These are phyloP conservation scores for Agaricales sp. DNA, from an alignment of 1,284 basidiomycete genomes.

Conservation along the genomic window DNA sequence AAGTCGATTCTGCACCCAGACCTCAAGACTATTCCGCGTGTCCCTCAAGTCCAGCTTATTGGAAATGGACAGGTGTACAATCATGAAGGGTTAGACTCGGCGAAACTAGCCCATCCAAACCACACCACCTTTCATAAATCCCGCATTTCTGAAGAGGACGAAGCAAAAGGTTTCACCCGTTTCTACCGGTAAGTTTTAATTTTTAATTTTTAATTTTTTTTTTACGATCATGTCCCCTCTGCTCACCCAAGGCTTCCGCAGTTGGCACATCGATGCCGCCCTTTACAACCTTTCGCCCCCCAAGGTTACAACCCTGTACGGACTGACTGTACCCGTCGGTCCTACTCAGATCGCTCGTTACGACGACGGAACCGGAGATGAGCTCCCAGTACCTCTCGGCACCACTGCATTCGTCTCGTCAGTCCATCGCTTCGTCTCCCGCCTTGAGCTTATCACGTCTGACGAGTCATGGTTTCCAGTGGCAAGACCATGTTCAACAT, in stretches of 20 bases:
- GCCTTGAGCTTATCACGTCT: too few species aligned
- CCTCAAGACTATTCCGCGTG: constrained; percentile 62
- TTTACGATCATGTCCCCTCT: not conserved
- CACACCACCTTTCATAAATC: constrained; percentile 63
- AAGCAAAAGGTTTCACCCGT: constrained; percentile 42
- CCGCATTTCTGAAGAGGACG: constrained; percentile 43
- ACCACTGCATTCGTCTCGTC: constrained; percentile 52
- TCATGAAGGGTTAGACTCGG: constrained; percentile 53
- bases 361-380: constrained; percentile 63
- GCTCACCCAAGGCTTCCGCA: too few species aligned
- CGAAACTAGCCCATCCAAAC: constrained; percentile 53
- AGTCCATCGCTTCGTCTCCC: too few species aligned
- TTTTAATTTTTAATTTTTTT: not conserved
- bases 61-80: constrained; percentile 56
- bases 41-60: constrained; percentile 65
- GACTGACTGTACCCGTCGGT: constrained; percentile 46
- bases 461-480: not conserved
- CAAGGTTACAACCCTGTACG: constrained; percentile 60
- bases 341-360: constrained; percentile 46
- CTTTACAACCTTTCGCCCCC: constrained; percentile 58
- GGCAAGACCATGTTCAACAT: constrained; percentile 61
- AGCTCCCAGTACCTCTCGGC: constrained; percentile 53
- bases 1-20: constrained; percentile 62
- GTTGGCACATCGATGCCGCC: constrained; percentile 67
- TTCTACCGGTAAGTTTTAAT: constrained; percentile 35